A percentile compares a stretch with the other conserved stretches of the same genome.
Conservation (phyloP, 2,329 filamentous ascomycete genomes). For the Lecanosticta acicola region DNA sequence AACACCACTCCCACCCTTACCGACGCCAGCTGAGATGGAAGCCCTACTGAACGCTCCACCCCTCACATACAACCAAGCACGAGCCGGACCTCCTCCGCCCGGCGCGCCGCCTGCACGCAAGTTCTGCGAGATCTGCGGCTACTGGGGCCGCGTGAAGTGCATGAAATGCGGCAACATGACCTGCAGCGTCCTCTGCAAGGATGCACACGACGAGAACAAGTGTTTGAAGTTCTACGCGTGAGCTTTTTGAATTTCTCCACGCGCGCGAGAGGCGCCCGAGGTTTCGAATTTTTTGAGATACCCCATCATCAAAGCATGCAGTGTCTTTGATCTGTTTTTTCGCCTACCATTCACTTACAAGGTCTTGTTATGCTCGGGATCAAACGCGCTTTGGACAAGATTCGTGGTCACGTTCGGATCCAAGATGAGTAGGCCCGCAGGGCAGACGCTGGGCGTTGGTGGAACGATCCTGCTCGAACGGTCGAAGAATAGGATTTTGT, state of each 20-base stretch:
- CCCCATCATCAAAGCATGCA: not conserved
- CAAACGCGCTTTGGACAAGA: conserved; percentile 1
- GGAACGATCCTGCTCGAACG: conserved; percentile 2
- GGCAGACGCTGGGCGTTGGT: conserved; percentile 4
- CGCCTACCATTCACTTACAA: no score
- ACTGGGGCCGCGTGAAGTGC: conserved; percentile 72
- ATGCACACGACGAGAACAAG: conserved; percentile 66
- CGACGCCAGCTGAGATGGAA: conserved; percentile 51
- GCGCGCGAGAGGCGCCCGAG: no score
- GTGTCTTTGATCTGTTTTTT: no score
- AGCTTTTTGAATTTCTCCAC: no score
- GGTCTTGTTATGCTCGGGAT: no score
- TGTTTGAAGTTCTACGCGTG: conserved; percentile 50
- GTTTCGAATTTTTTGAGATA: conserved; percentile 2
- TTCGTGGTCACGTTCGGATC: not conserved
- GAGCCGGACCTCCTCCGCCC: conserved; percentile 37
- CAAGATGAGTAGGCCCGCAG: not conserved
- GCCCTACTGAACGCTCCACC: conserved; percentile 59
- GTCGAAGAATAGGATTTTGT: conserved; percentile 1
- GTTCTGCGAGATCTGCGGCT: conserved; percentile 77
- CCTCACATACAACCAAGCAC: conserved; percentile 61
- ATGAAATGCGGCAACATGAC: conserved; percentile 71
- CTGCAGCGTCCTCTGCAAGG: conserved; percentile 71
- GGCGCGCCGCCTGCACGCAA: conserved; percentile 49
- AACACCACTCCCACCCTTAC: conserved; percentile 18